Percentiles rank a stretch among this genome's conserved stretches.
These are phyloP conservation scores for Penicillium verrucosum DNA, from an alignment of 2,329 filamentous ascomycete genomes.

Conservation along the genomic window DNA sequence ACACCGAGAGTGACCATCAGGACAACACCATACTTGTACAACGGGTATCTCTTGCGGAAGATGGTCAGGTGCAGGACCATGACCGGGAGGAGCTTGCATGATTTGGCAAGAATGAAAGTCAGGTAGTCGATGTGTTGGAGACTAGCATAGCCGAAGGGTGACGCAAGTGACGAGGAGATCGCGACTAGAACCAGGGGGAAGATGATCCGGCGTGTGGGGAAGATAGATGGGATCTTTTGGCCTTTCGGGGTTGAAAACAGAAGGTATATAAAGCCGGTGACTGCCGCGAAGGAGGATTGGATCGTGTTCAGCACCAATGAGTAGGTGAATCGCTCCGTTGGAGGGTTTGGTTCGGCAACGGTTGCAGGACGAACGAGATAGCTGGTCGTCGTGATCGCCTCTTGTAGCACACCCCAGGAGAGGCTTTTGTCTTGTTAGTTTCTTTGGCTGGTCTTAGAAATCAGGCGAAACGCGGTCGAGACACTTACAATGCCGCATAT, in stretches of 20 bases:
- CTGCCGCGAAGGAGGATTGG: conserved; percentile 83
- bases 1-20: conserved; percentile 87
- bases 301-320: conserved; percentile 95
- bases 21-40: conserved; percentile 96
- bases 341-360: conserved; percentile 34
- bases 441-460: neutral
- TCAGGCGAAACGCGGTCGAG: neutral
- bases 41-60: conserved; percentile 82
- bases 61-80: conserved; percentile 95
- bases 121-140: conserved; percentile 96
- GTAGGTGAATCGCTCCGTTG: conserved; percentile 76
- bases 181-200: conserved; percentile 79
- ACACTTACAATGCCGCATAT: conserved; percentile 83
- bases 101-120: conserved; percentile 95
- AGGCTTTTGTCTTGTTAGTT: conserved; percentile 53
- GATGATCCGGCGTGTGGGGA: conserved; percentile 73
- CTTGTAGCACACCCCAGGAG: conserved; percentile 94
- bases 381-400: conserved; percentile 90
- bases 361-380: conserved; percentile 64
- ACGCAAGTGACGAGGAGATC: conserved; percentile 80
- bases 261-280: conserved; percentile 79
- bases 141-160: conserved; percentile 92
- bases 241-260: conserved; percentile 58
- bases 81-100: conserved; percentile 96
- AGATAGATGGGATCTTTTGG: conserved; percentile 54